Base-by-base conservation (phyloP, 2,329 filamentous ascomycete genomes). In the Botrytis medusae region DNA sequence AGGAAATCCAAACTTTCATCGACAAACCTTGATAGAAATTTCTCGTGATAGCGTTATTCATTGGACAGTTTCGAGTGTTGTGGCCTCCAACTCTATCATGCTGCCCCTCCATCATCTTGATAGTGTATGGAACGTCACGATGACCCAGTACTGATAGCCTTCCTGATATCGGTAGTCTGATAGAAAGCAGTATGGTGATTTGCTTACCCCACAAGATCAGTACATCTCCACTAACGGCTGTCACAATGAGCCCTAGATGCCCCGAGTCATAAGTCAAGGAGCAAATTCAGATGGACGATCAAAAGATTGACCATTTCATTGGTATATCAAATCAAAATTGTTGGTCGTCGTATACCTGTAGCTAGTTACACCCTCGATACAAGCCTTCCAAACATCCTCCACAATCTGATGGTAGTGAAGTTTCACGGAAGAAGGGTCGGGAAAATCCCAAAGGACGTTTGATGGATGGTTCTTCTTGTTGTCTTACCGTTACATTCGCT, bases 61-160 rank as follows among this genome's bases (percentile, higher is more conserved):
- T 72, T 72, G 70, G 70, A 68, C n/a, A 40, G 51, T 37, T 57
- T 5, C 48, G 22, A 60, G 70, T 18, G 32, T 60, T 32, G 29
- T 60, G 40, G 60, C 70, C 29, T 60, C 14, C 1, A 34, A 54
- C 34, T 54, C 40, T 61, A 48, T 68, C 46, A 59, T 46, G 68
- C 46, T 57, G 40, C 61, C 70, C 46, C 69, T 44, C 46, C 69
- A 72, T 65, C 25, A 29, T 57, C 16, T 40, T 71, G 60, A 71
- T 64, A 54, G 60, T 63, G 69, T 59, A 72, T 72, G 69, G 37
- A 72, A 72, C 69, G 69, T 72, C 69, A 72, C 69, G 65, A 37
- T 34, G 69, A 48, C n/a, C 46, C 46, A 42, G 59, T 16, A 44
- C 60, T 42, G 57, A 51, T 71, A 51, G 69, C 42, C 40, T 63